phyloP scores from a whole-genome alignment of 768 basidiomycete genomes.

The Leccinum barrowsii region DNA sequence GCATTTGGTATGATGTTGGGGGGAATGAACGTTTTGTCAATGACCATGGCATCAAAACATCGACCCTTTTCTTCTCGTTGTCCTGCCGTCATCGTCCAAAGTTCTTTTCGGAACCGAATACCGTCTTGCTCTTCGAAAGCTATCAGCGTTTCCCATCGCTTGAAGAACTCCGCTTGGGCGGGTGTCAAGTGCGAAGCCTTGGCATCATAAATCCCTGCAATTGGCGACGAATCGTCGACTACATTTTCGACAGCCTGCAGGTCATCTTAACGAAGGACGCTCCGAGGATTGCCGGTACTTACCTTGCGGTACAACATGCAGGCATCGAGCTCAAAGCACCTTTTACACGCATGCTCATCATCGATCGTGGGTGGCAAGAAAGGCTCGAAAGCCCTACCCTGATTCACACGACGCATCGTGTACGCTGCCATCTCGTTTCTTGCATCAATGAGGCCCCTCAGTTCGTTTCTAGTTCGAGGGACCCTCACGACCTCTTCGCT shows the following conservation, averaged over 20 bases:
- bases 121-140: constrained; percentile 86
- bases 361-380: constrained; percentile 90
- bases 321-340: constrained; percentile 77
- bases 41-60: constrained; percentile 79
- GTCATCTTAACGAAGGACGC: constrained; percentile 1
- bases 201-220: constrained; percentile 64
- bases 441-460: constrained; percentile 74
- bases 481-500: constrained; percentile 84
- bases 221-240: constrained; percentile 47
- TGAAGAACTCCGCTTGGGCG: constrained; percentile 73
- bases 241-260: constrained; percentile 67
- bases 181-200: constrained; percentile 80
- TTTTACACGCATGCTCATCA: constrained; percentile 70
- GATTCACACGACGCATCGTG: constrained; percentile 51
- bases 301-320: constrained; percentile 96
- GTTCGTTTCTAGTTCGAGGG: constrained; percentile 73
- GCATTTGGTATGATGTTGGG: constrained; percentile 19
- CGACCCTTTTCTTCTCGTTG: constrained; percentile 81
- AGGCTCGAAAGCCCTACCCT: constrained; percentile 35
- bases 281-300: constrained; percentile 3
- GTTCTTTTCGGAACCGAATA: constrained; percentile 78
- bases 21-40: constrained; percentile 45
- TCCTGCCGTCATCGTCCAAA: constrained; percentile 86
- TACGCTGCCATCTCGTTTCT: constrained; percentile 84
- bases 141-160: constrained; percentile 84